phyloP scores from a whole-genome alignment of 768 basidiomycete genomes.

The Boletus edulis region DNA sequence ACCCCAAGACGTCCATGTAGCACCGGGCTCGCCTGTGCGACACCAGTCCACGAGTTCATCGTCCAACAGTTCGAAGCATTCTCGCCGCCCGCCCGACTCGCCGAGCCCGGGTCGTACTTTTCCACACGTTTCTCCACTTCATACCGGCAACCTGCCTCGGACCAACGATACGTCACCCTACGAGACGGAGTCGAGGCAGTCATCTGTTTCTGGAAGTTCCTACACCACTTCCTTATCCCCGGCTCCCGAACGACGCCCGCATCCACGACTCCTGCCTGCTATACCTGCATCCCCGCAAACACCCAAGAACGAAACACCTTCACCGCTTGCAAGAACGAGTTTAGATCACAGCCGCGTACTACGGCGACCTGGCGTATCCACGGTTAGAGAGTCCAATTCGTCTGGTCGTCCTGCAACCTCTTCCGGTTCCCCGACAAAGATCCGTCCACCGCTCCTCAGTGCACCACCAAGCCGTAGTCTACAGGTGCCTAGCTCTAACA shows the following conservation, averaged over 20 bases:
- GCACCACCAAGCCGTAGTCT: background rate
- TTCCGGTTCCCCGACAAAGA: slow-evolving; percentile 24
- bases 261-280: slow-evolving; percentile 18
- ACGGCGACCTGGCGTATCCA: slow-evolving; percentile 9
- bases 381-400: background rate
- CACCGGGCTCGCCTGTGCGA: slow-evolving; percentile 18
- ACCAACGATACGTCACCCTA: background rate
- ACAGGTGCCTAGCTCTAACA: slow-evolving; percentile 1
- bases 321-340: slow-evolving; percentile 17
- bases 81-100: slow-evolving; percentile 20
- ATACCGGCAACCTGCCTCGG: slow-evolving; percentile 10
- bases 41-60: slow-evolving; percentile 23
- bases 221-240: slow-evolving; percentile 8
- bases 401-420: slow-evolving; percentile 40
- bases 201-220: slow-evolving; percentile 16
- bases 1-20: slow-evolving; percentile 7
- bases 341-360: slow-evolving; percentile 14
- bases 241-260: slow-evolving; percentile 9
- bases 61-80: slow-evolving; percentile 26
- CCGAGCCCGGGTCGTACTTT: slow-evolving; percentile 6
- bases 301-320: slow-evolving; percentile 13
- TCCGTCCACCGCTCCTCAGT: slow-evolving; percentile 2
- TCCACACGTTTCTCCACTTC: slow-evolving; percentile 10
- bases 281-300: slow-evolving; percentile 33
- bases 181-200: slow-evolving; percentile 23